Evolutionary conservation across 2,329 filamentous ascomycete genomes (phyloP).

Genomic region (Periglandula ipomoeae): DNA sequence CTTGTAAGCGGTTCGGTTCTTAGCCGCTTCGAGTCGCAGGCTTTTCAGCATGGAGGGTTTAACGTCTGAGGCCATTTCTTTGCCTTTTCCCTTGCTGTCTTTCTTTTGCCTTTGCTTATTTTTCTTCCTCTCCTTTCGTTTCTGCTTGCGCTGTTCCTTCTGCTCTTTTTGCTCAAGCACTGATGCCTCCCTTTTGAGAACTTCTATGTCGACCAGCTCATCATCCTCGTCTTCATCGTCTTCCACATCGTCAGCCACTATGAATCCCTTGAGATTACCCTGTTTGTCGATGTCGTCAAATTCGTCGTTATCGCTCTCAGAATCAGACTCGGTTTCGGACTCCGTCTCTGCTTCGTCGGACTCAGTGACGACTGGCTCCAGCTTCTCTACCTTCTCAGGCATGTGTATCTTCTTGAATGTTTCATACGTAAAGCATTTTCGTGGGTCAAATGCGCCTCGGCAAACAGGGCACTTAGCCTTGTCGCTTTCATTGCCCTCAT

Average conservation of each 20-base stretch:
- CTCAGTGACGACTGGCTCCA: conserved; percentile 27
- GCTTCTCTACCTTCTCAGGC: conserved; percentile 38
- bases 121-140: conserved; percentile 2
- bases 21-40: conserved; percentile 57
- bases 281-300: conserved; percentile 19
- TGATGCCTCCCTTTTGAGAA: conserved; percentile 12
- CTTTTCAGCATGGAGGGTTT: conserved; percentile 48
- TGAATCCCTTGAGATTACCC: conserved; percentile 26
- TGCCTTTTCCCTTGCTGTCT: conserved; percentile 27
- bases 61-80: conserved; percentile 33
- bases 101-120: conserved; percentile 12
- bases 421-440: conserved; percentile 63
- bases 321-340: conserved; percentile 2
- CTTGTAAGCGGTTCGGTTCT: conserved; percentile 54
- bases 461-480: conserved; percentile 67
- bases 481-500: conserved; percentile 48
- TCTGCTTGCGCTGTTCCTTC: conserved; percentile 3
- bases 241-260: conserved; percentile 24
- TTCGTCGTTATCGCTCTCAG: conserved; percentile 21
- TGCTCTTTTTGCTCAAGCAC: not conserved
- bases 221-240: conserved; percentile 22
- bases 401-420: conserved; percentile 67
- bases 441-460: conserved; percentile 54
- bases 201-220: conserved; percentile 10
- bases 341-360: conserved; percentile 17